Percentiles rank a stretch among this genome's conserved stretches.
phyloP scores from a whole-genome alignment of 192 early-diverging fungal genomes.

The Gaertneriomyces sp. region DNA sequence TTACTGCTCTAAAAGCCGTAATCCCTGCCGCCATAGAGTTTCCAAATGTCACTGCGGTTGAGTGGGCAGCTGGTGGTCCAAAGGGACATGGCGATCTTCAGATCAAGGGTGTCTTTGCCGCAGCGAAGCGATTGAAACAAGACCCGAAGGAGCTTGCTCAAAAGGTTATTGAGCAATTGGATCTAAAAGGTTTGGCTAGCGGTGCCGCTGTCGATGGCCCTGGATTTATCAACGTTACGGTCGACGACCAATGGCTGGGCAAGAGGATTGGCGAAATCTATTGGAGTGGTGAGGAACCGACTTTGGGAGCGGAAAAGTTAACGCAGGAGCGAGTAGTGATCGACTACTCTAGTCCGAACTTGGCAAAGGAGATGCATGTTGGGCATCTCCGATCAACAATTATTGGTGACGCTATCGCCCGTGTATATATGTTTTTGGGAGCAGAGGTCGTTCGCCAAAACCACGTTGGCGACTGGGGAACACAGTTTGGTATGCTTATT shows the following conservation, averaged over 20 bases:
- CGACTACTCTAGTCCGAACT: conserved; percentile 95
- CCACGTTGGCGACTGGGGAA: conserved; percentile 99
- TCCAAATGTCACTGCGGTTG: conserved; percentile 6
- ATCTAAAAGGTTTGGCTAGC: conserved; percentile 7
- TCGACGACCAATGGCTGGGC: conserved; percentile 9
- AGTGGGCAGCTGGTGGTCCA: background rate
- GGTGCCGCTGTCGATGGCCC: conserved; percentile 25
- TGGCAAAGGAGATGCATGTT: conserved; percentile 90
- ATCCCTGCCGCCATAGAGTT: conserved; percentile 18
- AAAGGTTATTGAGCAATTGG: conserved; percentile 10
- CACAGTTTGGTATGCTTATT: conserved; percentile 80
- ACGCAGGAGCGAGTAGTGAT: conserved; percentile 54
- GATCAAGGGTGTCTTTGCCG: conserved; percentile 14
- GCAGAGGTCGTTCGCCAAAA: conserved; percentile 92
- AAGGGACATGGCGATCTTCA: conserved; percentile 16
- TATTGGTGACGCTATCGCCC: conserved; percentile 89
- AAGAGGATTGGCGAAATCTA: conserved; percentile 9
- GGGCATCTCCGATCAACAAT: conserved; percentile 98
- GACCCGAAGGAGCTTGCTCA: conserved; percentile 14
- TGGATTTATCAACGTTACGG: conserved; percentile 22
- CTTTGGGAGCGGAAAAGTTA: conserved; percentile 54
- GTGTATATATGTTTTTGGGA: conserved; percentile 79
- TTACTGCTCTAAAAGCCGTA: conserved; percentile 20
- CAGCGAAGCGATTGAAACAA: conserved; percentile 25
- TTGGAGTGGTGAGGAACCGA: conserved; percentile 5